Evolutionary conservation across 2,329 filamentous ascomycete species (phyloP), one percentile per base, ranked within the genome.

Genomic region (Colletotrichum somersetense): DNA sequence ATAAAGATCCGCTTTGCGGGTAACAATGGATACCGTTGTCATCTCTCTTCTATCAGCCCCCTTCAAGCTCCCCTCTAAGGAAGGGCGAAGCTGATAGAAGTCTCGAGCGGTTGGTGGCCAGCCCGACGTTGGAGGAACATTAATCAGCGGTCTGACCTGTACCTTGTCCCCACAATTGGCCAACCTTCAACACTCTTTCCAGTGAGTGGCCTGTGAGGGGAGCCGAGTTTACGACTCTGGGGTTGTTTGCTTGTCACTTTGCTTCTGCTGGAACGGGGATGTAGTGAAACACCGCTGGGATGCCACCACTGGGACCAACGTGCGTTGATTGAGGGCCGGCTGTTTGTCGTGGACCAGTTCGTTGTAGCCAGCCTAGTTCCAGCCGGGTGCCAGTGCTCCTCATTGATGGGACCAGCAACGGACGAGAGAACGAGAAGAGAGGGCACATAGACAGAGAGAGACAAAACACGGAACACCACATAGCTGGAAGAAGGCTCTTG

Each of bases 11-110:
- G 12, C 40, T 8, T 18, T 59, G 46, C 58, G 33, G 58, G 26
- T 63, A 63, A 71, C 35, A 71, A 68, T 40, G 68, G 65, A 67
- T 50, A 62, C 52, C n/a, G 18, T 53, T 50, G 40, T 18, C 26
- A n/a, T 30, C 33, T 38, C 38, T 50, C 35, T 38, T 30, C 33
- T 38, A 38, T 50, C 48, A 61, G 42, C 42, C 23, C 50, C 14
- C n/a, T 20, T 20, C 33, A 53, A 26, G 5, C 38, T 23, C n/a
- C n/a, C 55, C 44, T n/a, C 33, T 20, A 48, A 44, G 33, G 55
- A 16, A 50, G 48, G 18, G 40, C 20, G 30, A 40, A 50, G 46
- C 26, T 50, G 16, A 38, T n/a, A 23, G 12, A 44, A 61, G 42
- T 14, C 58, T 35, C 50, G n/a, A n/a, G 18, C 38, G 50, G 52